Evolutionary conservation across 352 stramenopile species (phyloP).

Genomic region (Pythium apleroticum): DNA sequence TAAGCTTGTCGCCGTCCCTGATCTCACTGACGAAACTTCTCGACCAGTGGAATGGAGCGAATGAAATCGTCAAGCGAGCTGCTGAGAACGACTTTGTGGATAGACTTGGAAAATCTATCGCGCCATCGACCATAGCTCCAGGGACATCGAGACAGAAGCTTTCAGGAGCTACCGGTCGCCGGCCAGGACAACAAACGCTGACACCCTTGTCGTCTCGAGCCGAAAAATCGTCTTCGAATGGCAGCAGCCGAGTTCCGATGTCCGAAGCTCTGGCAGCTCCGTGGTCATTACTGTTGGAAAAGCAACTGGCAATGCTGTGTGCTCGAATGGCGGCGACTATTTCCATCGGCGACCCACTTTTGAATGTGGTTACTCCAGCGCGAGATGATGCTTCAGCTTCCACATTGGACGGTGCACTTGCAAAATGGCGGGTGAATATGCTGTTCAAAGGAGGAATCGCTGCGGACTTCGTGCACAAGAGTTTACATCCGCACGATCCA

Average conservation of each 20-base stretch:
- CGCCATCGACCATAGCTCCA: background rate
- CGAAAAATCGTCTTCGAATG: background rate
- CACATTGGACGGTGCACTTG: background rate
- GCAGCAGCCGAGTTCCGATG: slow-evolving; percentile 2
- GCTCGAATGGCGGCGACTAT: slow-evolving; percentile 16
- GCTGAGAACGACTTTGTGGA: slow-evolving; percentile 9
- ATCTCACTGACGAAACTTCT: slow-evolving; percentile 12
- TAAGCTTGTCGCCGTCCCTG: slow-evolving; percentile 10
- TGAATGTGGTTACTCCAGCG: background rate
- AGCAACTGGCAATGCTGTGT: slow-evolving; percentile 27
- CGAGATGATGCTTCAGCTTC: background rate
- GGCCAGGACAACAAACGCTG: background rate
- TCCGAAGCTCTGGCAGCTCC: slow-evolving; percentile 8
- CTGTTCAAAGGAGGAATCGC: slow-evolving; percentile 24
- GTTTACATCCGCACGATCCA: background rate
- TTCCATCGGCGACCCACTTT: slow-evolving; percentile 12
- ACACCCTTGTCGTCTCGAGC: background rate
- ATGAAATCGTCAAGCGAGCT: background rate
- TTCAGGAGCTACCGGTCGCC: background rate
- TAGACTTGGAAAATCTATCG: slow-evolving; percentile 11
- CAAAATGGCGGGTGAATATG: slow-evolving; percentile 9
- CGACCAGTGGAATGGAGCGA: slow-evolving; percentile 21
- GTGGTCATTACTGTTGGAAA: slow-evolving; percentile 27
- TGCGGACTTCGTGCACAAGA: slow-evolving; percentile 6
- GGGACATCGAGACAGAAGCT: background rate